Conservation (phyloP, 495 filamentous ascomycete genomes). For the Penicillium alfredii region DNA sequence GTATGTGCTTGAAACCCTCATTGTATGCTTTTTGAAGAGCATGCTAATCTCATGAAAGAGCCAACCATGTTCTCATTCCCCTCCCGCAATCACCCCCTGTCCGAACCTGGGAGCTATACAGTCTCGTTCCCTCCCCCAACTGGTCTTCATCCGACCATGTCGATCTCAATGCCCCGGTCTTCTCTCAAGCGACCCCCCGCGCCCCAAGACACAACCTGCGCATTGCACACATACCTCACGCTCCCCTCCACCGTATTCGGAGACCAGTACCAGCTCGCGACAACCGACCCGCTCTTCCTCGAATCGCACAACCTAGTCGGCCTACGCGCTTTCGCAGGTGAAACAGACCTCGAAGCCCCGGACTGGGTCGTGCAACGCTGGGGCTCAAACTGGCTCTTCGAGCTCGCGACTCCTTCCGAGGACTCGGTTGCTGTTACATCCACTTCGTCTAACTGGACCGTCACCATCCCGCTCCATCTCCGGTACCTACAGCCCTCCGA, state of each 20-base stretch:
- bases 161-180: slow-evolving; percentile 43
- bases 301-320: slow-evolving; percentile 66
- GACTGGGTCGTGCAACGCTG: slow-evolving; percentile 70
- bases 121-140: slow-evolving; percentile 59
- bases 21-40: not conserved
- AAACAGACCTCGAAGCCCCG: slow-evolving; percentile 90
- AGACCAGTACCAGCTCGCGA: slow-evolving; percentile 76
- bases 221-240: slow-evolving; percentile 76
- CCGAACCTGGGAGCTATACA: slow-evolving; percentile 36
- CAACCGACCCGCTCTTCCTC: slow-evolving; percentile 61
- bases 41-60: slow-evolving; percentile 34
- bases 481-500: slow-evolving; percentile 65
- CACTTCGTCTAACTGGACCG: slow-evolving; percentile 51
- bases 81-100: slow-evolving; percentile 67
- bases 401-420: slow-evolving; percentile 52
- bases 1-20: slow-evolving; percentile 37
- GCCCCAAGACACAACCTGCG: slow-evolving; percentile 48
- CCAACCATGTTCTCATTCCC: slow-evolving; percentile 86
- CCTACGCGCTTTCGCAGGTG: slow-evolving; percentile 63
- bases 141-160: slow-evolving; percentile 83
- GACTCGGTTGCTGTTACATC: slow-evolving; percentile 4
- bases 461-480: slow-evolving; percentile 78
- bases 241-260: slow-evolving; percentile 79
- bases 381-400: slow-evolving; percentile 75
- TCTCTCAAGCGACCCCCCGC: slow-evolving; percentile 29